Evolutionary conservation across 2,329 filamentous ascomycete genomes (phyloP), one percentile per base, ranked within the genome.

Genomic region (Fusarium albidum): DNA sequence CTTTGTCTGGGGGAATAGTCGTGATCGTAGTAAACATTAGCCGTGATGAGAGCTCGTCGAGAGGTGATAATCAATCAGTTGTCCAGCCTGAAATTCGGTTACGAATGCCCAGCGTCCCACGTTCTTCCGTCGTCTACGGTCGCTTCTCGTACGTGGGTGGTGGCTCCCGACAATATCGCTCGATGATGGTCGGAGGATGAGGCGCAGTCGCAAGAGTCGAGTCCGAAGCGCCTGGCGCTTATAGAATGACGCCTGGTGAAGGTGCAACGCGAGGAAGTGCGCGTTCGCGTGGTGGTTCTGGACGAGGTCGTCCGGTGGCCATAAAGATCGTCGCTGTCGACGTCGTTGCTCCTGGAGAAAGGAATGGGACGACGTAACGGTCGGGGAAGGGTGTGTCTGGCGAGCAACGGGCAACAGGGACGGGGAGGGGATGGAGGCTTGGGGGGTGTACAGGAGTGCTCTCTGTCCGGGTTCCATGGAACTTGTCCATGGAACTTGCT

Each of bases 361-460:
- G 46, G 51, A 62, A 62, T 48, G 59, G 46, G 56, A 52, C 32
- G 56, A 52, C 49, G 49, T 49, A 35, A 42, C 48, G 58, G 46
- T 55, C 42, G 35, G 31, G 29, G 25, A 55, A 52, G 45, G 18
- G 31, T 28, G 42, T 37, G 39, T 32, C 33, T 44, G 26, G 25
- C 42, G 35, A 61, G 45, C 52, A 52, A 48, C 31, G n/a, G n/a
- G n/a, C n/a, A n/a, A n/a, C n/a, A n/a, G n/a, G n/a, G n/a, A n/a
- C n/a, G 53, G 55, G 35, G 59, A 59, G 52, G 52, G 59, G 59
- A 51, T 51, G 15, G 52, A 48, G 46, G 33, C 42, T 39, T 29
- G 51, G 59, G 46, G 41, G 43, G 49, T 63, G 52, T 59, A 49
- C 59, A 59, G 49, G 38, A 55, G 53, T 49, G 38, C 52, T 54